Evolutionary conservation across 331 rosid genomes (phyloP).

Genomic region (Quercus tomentella): DNA sequence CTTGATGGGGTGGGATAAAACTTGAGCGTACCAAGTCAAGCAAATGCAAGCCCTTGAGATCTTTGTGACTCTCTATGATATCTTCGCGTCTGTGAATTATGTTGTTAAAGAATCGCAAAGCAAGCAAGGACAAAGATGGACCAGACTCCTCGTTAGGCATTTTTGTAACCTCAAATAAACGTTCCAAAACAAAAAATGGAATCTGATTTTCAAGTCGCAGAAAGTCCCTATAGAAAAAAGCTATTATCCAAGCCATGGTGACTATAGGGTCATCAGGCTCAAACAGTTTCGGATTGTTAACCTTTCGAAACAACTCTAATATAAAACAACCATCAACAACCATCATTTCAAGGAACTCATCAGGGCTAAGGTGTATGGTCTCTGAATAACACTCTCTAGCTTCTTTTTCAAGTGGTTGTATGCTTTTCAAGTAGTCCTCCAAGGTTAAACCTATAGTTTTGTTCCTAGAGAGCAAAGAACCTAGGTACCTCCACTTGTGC

Average conservation of each 20-base stretch:
- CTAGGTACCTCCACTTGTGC: conserved; percentile 43
- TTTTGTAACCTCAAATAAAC: conserved; percentile 11
- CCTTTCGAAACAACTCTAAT: conserved; percentile 28
- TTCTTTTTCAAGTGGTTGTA: conserved; percentile 16
- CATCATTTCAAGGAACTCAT: conserved; percentile 35
- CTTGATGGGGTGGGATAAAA: conserved; percentile 16
- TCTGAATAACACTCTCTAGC: conserved; percentile 42
- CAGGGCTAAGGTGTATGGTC: not conserved
- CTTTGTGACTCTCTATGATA: not conserved
- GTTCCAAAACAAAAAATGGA: conserved; percentile 25
- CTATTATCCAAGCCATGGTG: conserved; percentile 31
- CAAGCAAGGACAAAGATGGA: conserved; percentile 13
- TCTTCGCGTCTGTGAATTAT: conserved; percentile 12
- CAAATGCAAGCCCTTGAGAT: conserved; percentile 21
- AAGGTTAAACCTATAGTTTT: conserved; percentile 4
- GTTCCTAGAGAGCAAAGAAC: conserved; percentile 23
- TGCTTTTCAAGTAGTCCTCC: conserved; percentile 13
- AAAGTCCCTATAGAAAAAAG: conserved; percentile 29
- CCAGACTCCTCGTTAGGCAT: not conserved
- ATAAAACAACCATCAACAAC: conserved; percentile 41
- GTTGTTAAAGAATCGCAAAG: conserved; percentile 29
- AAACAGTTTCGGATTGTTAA: not conserved
- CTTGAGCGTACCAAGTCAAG: conserved; percentile 30
- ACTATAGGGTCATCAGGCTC: conserved; percentile 24
- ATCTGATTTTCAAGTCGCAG: conserved; percentile 41